Percentiles rank a stretch among this genome's conserved stretches.
Conservation (phyloP, 352 stramenopile species). For the Phytophthora hybrid region DNA sequence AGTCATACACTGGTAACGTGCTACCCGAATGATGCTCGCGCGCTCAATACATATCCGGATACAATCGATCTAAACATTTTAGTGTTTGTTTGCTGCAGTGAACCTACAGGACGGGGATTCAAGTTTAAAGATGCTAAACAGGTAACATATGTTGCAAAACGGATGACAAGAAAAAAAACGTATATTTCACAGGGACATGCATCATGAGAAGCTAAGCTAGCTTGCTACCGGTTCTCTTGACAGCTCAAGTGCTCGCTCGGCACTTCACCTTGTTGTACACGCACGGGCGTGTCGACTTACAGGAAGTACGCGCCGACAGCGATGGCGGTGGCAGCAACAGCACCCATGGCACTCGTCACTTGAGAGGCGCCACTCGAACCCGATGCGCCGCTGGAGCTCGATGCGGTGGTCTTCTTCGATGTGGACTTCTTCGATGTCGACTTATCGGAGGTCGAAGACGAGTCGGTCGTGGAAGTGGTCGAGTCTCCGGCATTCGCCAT, state of each 20-base stretch:
- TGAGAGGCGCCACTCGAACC: conserved; percentile 32
- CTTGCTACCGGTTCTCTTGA: background rate
- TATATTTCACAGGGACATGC: background rate
- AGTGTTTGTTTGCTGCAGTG: background rate
- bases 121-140: background rate
- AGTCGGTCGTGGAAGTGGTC: conserved; percentile 14
- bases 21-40: background rate
- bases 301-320: conserved; percentile 33
- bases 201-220: background rate
- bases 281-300: conserved; percentile 14
- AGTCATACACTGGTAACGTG: conserved; percentile 9
- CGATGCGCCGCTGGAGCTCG: conserved; percentile 19
- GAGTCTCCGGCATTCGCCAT: background rate
- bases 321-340: conserved; percentile 10
- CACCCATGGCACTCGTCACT: conserved; percentile 25
- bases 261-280: background rate
- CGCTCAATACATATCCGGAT: conserved; percentile 2
- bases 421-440: conserved; percentile 2
- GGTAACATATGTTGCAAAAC: too few relatives aligned
- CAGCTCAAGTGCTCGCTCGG: background rate
- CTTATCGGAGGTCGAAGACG: conserved; percentile 19
- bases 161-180: background rate
- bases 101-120: background rate
- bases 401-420: conserved; percentile 8
- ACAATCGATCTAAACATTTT: background rate